These are phyloP conservation scores for Diplodia intermedia DNA, from an alignment of 2,329 filamentous ascomycete genomes.

Conservation along the genomic window DNA sequence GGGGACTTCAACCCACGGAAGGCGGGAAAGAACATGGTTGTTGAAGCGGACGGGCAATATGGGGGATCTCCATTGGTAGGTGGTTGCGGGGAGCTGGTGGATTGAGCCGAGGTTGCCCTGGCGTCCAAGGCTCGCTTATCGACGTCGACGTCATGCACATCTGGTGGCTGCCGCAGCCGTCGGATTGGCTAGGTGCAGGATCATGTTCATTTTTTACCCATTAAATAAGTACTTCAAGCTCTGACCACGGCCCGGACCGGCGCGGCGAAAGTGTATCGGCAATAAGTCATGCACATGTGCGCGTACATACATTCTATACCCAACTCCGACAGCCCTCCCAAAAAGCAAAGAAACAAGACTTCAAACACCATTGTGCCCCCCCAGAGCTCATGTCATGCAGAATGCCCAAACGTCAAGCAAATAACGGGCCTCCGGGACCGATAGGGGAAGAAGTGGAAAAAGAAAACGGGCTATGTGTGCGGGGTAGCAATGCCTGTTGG, in stretches of 20 bases:
- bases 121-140: slow-evolving; percentile 5
- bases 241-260: not conserved
- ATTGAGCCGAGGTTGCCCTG: slow-evolving; percentile 18
- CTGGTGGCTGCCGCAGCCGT: not conserved
- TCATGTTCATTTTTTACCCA: not conserved
- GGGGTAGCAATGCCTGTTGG: slow-evolving; percentile 4
- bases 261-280: not conserved
- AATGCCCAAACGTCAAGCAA: slow-evolving; percentile 6
- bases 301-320: slow-evolving; percentile 29
- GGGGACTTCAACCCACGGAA: slow-evolving; percentile 8
- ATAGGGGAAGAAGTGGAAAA: not conserved
- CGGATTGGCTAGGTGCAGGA: not conserved
- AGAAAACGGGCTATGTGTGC: not conserved
- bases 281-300: slow-evolving; percentile 14
- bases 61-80: slow-evolving; percentile 3
- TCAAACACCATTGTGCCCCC: slow-evolving; percentile 23
- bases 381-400: slow-evolving; percentile 20
- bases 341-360: not conserved
- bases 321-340: not conserved
- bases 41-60: not conserved
- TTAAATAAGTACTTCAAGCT: not conserved
- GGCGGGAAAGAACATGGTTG: not conserved
- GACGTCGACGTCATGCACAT: slow-evolving; percentile 3
- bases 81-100: slow-evolving; percentile 12
- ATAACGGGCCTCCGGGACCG: slow-evolving; percentile 5